A percentile compares a stretch with the other conserved stretches of the same genome.
phyloP scores from a whole-genome alignment of 2,329 filamentous ascomycete genomes.

The Ophiostoma triangulosporum region DNA sequence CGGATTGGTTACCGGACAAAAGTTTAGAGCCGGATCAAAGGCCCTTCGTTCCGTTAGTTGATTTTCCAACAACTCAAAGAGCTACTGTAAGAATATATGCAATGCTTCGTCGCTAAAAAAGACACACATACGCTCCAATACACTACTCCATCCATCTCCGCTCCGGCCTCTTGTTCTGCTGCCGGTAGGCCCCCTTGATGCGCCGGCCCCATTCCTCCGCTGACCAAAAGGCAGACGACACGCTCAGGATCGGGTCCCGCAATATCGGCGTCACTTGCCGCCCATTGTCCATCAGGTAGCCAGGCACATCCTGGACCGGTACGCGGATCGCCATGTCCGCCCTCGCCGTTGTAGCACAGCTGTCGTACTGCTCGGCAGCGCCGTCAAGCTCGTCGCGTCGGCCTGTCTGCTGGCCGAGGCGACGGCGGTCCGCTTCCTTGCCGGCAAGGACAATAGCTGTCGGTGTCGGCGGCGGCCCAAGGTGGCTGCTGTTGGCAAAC shows the following conservation, averaged over 20 bases:
- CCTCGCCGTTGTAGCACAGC: neutral
- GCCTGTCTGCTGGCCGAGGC: neutral
- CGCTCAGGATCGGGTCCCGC: slow-evolving; percentile 20
- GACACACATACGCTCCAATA: too few relatives aligned
- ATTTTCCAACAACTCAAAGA: too few relatives aligned
- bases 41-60: too few relatives aligned
- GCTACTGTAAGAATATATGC: too few relatives aligned
- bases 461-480: slow-evolving; percentile 1
- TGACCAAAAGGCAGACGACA: slow-evolving; percentile 6
- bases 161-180: slow-evolving; percentile 6
- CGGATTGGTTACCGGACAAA: too few relatives aligned
- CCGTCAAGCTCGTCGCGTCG: neutral
- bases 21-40: too few relatives aligned
- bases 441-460: slow-evolving; percentile 6
- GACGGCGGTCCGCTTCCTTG: neutral
- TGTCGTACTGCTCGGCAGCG: neutral
- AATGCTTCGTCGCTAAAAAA: too few relatives aligned
- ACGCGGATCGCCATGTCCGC: slow-evolving; percentile 1
- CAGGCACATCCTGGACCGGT: slow-evolving; percentile 20
- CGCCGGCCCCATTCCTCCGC: slow-evolving; percentile 17
- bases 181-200: slow-evolving; percentile 26
- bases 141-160: neutral
- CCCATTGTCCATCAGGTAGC: slow-evolving; percentile 40
- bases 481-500: slow-evolving; percentile 27
- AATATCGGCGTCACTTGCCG: slow-evolving; percentile 46